These are phyloP conservation scores for Penicillium italicum DNA, from an alignment of 2,329 filamentous ascomycete species.

Conservation along the genomic window DNA sequence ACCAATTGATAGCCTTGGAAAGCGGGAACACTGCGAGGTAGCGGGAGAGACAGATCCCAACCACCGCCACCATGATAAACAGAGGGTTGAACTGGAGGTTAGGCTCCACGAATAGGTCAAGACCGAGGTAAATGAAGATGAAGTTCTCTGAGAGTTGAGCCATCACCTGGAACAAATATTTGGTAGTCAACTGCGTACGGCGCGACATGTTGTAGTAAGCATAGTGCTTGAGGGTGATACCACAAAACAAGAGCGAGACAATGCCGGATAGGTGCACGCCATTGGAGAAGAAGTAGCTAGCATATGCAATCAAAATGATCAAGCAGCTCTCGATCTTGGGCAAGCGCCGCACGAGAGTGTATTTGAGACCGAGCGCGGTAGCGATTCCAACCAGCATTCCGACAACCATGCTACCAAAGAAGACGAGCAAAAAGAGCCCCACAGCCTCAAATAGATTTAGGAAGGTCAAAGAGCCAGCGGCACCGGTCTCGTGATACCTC, in stretches of 20 bases:
- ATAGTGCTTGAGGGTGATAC: slow-evolving; percentile 97
- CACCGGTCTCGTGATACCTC: slow-evolving; percentile 70
- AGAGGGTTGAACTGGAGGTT: slow-evolving; percentile 87
- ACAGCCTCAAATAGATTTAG: slow-evolving; percentile 85
- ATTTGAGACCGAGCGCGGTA: slow-evolving; percentile 86
- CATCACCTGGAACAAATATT: slow-evolving; percentile 93
- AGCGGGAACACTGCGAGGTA: slow-evolving; percentile 95
- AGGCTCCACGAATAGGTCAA: slow-evolving; percentile 90
- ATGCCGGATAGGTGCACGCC: slow-evolving; percentile 95
- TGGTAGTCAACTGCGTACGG: slow-evolving; percentile 93
- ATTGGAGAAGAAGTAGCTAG: slow-evolving; percentile 97
- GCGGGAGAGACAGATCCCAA: slow-evolving; percentile 86
- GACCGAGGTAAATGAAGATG: slow-evolving; percentile 97
- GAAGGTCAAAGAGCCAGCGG: slow-evolving; percentile 67
- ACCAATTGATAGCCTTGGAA: slow-evolving; percentile 84
- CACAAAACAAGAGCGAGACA: slow-evolving; percentile 92
- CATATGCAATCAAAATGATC: slow-evolving; percentile 89
- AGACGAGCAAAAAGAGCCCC: slow-evolving; percentile 90
- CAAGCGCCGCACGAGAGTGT: slow-evolving; percentile 86
- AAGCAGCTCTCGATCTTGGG: slow-evolving; percentile 97
- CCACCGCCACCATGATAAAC: slow-evolving; percentile 86
- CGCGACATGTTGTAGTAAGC: slow-evolving; percentile 99
- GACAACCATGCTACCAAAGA: slow-evolving; percentile 90
- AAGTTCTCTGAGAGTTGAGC: slow-evolving; percentile 98
- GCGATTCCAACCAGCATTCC: slow-evolving; percentile 81